These are phyloP conservation scores for Coleophoma cylindrospora DNA, from an alignment of 2,329 filamentous ascomycete genomes.

Conservation along the genomic window DNA sequence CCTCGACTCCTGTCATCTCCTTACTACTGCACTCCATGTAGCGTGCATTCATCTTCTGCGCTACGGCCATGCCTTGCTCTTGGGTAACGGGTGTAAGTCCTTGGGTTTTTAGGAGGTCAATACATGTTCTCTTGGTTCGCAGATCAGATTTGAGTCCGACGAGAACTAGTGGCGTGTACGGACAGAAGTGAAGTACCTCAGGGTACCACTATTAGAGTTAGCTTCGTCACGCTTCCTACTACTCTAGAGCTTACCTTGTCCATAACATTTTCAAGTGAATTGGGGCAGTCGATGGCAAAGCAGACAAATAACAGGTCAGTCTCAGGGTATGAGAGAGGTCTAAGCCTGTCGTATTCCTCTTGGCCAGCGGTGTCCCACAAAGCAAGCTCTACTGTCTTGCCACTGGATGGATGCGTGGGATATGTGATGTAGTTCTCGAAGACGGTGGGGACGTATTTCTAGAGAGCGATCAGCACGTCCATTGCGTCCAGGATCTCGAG, in stretches of 20 bases:
- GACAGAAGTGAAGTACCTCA: conserved; percentile 98
- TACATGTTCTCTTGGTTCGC: conserved; percentile 90
- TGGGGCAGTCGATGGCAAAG: conserved; percentile 98
- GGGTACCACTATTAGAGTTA: conserved; percentile 77
- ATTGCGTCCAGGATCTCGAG: not conserved
- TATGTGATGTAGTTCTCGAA: conserved; percentile 99
- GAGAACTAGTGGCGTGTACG: conserved; percentile 91
- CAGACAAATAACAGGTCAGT: conserved; percentile 98
- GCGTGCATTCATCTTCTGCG: conserved; percentile 86
- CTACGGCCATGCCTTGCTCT: conserved; percentile 83
- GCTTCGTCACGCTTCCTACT: no score
- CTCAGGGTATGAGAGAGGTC: conserved; percentile 94
- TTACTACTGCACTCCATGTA: conserved; percentile 99
- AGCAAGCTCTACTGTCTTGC: conserved; percentile 93
- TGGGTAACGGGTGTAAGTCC: conserved; percentile 91
- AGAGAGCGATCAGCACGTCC: conserved; percentile 6
- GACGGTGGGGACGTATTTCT: conserved; percentile 99
- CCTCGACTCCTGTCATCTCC: conserved; percentile 92
- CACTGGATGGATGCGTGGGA: conserved; percentile 78
- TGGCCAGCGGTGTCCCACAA: conserved; percentile 98
- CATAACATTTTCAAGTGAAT: conserved; percentile 96
- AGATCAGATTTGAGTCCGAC: conserved; percentile 97
- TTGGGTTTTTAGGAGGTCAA: conserved; percentile 97
- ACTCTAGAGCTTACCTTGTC: conserved; percentile 70
- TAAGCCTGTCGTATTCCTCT: conserved; percentile 95